phyloP scores from a whole-genome alignment of 2,329 filamentous ascomycete species.

The Fusarium citri region DNA sequence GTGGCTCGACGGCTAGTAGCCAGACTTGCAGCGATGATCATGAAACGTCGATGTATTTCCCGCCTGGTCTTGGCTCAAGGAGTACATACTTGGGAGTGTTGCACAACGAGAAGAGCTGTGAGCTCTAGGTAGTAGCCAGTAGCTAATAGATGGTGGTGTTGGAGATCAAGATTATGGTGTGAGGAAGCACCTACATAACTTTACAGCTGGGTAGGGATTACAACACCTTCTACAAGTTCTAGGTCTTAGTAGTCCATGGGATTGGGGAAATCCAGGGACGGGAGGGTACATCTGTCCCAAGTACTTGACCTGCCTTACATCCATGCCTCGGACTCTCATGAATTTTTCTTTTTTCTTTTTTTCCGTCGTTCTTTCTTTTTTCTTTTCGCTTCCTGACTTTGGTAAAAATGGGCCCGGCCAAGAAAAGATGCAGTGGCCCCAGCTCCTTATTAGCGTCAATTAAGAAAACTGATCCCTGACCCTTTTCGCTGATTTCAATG shows the following conservation, averaged over 20 bases:
- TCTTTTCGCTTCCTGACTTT: conserved; percentile 14
- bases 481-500: conserved; percentile 13
- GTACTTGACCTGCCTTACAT: conserved; percentile 12
- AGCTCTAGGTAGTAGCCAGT: background rate
- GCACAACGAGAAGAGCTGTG: background rate
- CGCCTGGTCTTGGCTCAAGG: background rate
- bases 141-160: conserved; percentile 5
- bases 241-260: background rate
- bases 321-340: background rate
- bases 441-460: conserved; percentile 30
- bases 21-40: conserved; percentile 18
- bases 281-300: conserved; percentile 25
- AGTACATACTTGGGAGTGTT: background rate
- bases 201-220: background rate
- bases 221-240: conserved; percentile 2
- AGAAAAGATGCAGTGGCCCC: conserved; percentile 38
- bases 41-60: conserved; percentile 15
- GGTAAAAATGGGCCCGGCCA: conserved; percentile 11
- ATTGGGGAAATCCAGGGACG: conserved; percentile 2
- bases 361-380: conserved; percentile 5
- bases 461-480: conserved; percentile 27
- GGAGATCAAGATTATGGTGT: conserved; percentile 7
- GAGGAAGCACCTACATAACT: conserved; percentile 21
- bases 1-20: conserved; percentile 9
- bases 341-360: background rate